Percentiles rank a stretch among this genome's conserved stretches.
Evolutionary conservation across 495 filamentous ascomycete genomes (phyloP).

Genomic region (Annulohypoxylon maeteangense): DNA sequence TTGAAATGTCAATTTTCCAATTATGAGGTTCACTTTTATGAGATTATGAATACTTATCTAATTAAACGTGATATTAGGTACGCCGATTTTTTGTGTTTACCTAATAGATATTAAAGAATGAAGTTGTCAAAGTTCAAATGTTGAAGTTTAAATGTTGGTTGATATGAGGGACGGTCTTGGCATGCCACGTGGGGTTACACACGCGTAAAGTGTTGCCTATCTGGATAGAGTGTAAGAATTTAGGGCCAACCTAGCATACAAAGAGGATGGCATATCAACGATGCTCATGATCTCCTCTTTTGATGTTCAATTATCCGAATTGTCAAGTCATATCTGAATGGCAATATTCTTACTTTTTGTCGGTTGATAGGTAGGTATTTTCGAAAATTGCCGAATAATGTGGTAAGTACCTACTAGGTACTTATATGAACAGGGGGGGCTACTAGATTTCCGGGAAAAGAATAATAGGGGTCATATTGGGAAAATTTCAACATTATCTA

Average conservation of each 20-base stretch:
- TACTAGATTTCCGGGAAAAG: no score
- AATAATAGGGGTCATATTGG: no score
- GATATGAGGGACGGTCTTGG: not conserved
- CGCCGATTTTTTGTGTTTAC: no score
- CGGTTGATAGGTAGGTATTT: no score
- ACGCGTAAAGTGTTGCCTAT: not conserved
- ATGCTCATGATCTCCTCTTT: not conserved
- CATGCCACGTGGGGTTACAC: not conserved
- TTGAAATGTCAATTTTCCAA: not conserved
- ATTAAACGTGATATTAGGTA: no score
- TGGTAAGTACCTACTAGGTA: no score
- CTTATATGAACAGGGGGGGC: no score
- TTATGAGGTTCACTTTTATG: not conserved
- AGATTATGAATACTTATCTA: not conserved
- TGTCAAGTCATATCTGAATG: no score
- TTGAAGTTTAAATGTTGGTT: not conserved
- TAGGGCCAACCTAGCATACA: not conserved
- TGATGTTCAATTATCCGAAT: not conserved
- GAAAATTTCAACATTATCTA: no score
- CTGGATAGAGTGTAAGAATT: not conserved
- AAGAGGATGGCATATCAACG: not conserved
- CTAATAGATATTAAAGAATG: no score
- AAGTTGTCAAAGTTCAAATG: not conserved
- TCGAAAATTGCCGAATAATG: no score
- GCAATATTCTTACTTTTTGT: no score